Conservation (phyloP, 2,329 filamentous ascomycete species). For the Juglanconis juglandina region DNA sequence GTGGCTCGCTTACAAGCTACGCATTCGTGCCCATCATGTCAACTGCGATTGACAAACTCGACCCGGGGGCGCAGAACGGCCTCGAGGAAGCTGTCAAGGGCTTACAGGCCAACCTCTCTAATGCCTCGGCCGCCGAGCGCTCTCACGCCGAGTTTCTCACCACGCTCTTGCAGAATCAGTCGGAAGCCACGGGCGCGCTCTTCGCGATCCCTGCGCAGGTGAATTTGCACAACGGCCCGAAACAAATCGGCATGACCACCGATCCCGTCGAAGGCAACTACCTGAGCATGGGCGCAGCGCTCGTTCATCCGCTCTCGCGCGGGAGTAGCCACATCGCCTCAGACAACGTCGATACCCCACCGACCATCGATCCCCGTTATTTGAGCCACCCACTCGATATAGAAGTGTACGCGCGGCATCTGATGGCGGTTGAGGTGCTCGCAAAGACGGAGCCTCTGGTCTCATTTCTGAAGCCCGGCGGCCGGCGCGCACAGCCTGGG, state of each 20-base stretch:
- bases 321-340: constrained; percentile 55
- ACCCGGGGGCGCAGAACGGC: not conserved
- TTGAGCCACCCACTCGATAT: constrained; percentile 53
- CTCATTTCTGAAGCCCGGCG: not conserved
- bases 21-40: not conserved
- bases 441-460: constrained; percentile 1
- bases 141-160: not conserved
- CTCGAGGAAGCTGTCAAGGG: not conserved
- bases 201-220: constrained; percentile 6
- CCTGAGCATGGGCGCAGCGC: constrained; percentile 51
- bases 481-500: not conserved
- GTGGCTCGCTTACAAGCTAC: constrained; percentile 25
- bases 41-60: not conserved
- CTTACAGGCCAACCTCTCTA: not conserved
- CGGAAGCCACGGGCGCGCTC: constrained; percentile 19
- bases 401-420: constrained; percentile 41
- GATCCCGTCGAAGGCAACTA: constrained; percentile 37
- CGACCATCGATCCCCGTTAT: constrained; percentile 52
- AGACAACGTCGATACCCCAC: constrained; percentile 36
- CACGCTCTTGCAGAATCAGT: not conserved
- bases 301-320: constrained; percentile 57
- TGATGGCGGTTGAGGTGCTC: constrained; percentile 34
- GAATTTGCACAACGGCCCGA: constrained; percentile 23
- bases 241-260: not conserved
- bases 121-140: not conserved